Evolutionary conservation across 352 stramenopile genomes (phyloP).

Genomic region (Pythium sukuiense): DNA sequence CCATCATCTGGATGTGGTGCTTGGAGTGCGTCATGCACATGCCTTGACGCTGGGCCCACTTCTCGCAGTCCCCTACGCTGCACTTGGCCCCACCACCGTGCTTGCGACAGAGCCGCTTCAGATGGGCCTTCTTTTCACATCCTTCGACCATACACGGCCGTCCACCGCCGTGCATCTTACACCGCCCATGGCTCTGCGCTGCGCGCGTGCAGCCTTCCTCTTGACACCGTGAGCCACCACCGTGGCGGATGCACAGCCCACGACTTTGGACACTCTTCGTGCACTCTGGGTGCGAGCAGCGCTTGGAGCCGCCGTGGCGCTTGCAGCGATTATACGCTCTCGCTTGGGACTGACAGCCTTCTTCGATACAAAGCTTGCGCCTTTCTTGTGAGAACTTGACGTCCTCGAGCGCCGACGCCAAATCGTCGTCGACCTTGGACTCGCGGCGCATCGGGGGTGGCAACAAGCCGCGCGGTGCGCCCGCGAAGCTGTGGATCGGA

Average conservation of each 20-base stretch:
- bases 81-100: constrained; percentile 84
- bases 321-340: constrained; percentile 85
- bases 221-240: constrained; percentile 76
- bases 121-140: constrained; percentile 81
- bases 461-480: constrained; percentile 12
- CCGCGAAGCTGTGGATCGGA: constrained; percentile 22
- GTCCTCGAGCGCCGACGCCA: constrained; percentile 19
- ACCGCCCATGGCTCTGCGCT: constrained; percentile 75
- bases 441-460: constrained; percentile 21
- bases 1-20: constrained; percentile 27
- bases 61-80: constrained; percentile 59
- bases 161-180: constrained; percentile 58
- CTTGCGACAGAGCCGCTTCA: constrained; percentile 82
- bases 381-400: constrained; percentile 67
- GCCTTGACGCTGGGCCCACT: constrained; percentile 80
- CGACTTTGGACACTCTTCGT: constrained; percentile 84
- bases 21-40: constrained; percentile 89
- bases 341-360: constrained; percentile 80
- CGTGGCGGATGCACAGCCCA: constrained; percentile 63
- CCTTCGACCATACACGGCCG: constrained; percentile 59
- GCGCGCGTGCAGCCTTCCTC: constrained; percentile 51
- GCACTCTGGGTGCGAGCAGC: constrained; percentile 64
- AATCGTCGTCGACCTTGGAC: constrained; percentile 12
- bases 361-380: constrained; percentile 71
- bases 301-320: constrained; percentile 80